Evolutionary conservation across 768 basidiomycete genomes (phyloP).

Genomic region (Mycena haematopus): DNA sequence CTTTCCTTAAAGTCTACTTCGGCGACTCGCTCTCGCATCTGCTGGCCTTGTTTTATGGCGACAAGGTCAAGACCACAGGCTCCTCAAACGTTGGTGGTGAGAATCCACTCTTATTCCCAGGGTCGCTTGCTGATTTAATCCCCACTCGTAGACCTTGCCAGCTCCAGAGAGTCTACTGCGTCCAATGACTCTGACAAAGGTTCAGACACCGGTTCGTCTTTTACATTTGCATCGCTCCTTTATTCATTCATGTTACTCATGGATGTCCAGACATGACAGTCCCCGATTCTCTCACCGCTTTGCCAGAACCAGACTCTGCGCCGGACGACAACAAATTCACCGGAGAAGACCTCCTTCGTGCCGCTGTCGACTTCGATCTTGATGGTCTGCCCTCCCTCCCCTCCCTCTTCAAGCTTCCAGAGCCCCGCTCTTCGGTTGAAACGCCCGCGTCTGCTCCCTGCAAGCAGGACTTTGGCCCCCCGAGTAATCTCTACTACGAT

Average conservation of each 20-base stretch:
- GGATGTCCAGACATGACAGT: not conserved
- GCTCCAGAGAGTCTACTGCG: not conserved
- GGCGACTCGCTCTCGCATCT: not conserved
- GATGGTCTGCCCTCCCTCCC: conserved; percentile 16
- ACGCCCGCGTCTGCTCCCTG: not conserved
- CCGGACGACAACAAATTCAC: not conserved
- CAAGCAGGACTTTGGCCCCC: conserved; percentile 7
- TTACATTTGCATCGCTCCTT: not conserved
- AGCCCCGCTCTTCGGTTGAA: not conserved
- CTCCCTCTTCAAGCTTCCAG: conserved; percentile 13
- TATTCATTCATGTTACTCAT: not conserved
- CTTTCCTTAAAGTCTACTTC: too few species aligned
- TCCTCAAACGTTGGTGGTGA: not conserved
- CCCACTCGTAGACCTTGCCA: not conserved
- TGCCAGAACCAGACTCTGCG: not conserved
- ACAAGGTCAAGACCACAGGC: not conserved
- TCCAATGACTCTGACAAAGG: not conserved
- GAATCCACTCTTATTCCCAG: not conserved
- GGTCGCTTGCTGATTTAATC: not conserved
- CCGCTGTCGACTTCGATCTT: not conserved
- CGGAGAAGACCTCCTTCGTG: not conserved
- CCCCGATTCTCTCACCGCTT: not conserved
- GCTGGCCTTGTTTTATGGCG: not conserved
- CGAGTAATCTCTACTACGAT: conserved; percentile 15
- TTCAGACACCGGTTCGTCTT: not conserved